Evolutionary conservation across 2,329 filamentous ascomycete species (phyloP), one percentile per base, ranked within the genome.

Genomic region (Sporothrix schenckii): DNA sequence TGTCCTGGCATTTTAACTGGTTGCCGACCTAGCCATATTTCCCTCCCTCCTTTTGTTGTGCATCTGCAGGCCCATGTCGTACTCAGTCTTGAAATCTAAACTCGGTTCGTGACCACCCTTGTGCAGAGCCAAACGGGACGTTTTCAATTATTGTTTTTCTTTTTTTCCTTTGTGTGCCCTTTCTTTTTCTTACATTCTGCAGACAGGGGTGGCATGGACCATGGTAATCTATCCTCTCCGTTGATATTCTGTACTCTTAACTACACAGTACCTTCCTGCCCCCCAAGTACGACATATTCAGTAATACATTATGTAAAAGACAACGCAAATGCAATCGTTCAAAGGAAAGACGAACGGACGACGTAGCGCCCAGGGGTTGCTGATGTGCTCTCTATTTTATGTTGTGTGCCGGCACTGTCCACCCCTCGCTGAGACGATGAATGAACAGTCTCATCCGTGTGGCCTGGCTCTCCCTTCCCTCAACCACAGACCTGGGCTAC

Each of bases 181-280:
- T 34, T 14, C 34, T 5, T 7, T 34, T 14, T 39, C 13, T 1
- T 24, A 19, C 6, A n/a, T 10, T 66, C 34, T 67, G 65, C 30
- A 54, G 50, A 67, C 65, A 67, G 65, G 65, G 65, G 50, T 67
- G 65, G 65, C 65, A 39, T 10, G 65, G 65, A 30, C 65, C 50
- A 67, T 67, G 65, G 24, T 50, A 56, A 56, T 67, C 65, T 30
- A 24, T 44, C 14, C 4, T 53, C n/a, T 53, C 9, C 16, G 21
- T 60, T 44, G 19, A 41, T 44, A 21, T 44, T 19, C 30, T 24
- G 24, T 24, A 24, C 2, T 24, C 24, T 24, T 24, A 24, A 24
- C 24, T 24, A 24, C 24, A 24, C 24, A 24, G 24, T 24, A 24
- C 24, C 2, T 19, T 6, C 34, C 14, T 10, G 24, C 19, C 41